Conservation (phyloP, 345 rosid species). For the Populus deltoides region DNA sequence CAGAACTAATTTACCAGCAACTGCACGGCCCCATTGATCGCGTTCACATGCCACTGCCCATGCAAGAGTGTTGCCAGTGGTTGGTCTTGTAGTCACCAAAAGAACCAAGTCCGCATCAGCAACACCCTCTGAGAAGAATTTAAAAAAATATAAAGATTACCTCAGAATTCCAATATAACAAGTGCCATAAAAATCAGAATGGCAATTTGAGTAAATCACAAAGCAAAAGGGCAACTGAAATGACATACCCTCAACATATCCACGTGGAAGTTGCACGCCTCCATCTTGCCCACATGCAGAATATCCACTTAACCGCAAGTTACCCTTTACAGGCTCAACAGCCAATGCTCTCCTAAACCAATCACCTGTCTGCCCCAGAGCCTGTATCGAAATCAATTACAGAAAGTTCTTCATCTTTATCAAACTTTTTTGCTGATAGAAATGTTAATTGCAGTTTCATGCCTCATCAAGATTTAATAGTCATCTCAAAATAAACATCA, state of each 20-base stretch:
- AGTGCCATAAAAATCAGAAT: background rate
- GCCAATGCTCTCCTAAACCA: constrained; percentile 93
- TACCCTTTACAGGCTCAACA: constrained; percentile 97
- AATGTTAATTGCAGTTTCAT: background rate
- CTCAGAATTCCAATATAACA: background rate
- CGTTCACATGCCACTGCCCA: constrained; percentile 99
- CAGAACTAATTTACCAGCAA: constrained; percentile 62
- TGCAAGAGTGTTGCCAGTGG: constrained; percentile 98
- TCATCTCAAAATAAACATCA: background rate
- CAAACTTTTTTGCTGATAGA: background rate
- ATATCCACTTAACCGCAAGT: constrained; percentile 93
- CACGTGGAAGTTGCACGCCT: constrained; percentile 95
- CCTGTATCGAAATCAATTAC: constrained; percentile 46
- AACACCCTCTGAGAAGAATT: constrained; percentile 65
- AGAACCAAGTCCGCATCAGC: constrained; percentile 89
- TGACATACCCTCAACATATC: constrained; percentile 81
- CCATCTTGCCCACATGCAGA: constrained; percentile 99
- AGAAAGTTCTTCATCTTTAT: constrained; percentile 18
- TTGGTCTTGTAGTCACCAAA: constrained; percentile 96
- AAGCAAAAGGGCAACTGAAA: constrained; percentile 9
- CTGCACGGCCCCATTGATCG: constrained; percentile 99
- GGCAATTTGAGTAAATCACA: background rate
- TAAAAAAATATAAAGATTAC: constrained; percentile 4
- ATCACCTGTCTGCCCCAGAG: constrained; percentile 87
- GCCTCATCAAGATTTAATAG: background rate